phyloP scores from a whole-genome alignment of 352 stramenopile species.

The Pythium chondricola region DNA sequence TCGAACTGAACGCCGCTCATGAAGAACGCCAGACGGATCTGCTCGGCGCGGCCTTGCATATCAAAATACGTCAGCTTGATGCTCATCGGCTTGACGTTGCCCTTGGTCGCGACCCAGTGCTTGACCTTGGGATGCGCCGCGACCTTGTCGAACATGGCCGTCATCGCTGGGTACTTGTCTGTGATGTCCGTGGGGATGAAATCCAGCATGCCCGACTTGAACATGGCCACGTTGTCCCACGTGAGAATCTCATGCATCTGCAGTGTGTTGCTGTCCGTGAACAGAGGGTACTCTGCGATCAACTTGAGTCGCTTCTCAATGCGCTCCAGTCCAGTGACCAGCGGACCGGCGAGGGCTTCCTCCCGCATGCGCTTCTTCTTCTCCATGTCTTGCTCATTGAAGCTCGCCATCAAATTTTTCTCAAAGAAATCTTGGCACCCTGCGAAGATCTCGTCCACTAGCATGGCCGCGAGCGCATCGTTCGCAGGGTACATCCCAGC shows the following conservation, averaged over 20 bases:
- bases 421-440: conserved; percentile 27
- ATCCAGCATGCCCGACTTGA: conserved; percentile 7
- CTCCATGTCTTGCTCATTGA: conserved; percentile 14
- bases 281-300: background rate
- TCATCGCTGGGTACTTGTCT: conserved; percentile 5
- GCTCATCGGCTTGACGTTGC: too few relatives aligned
- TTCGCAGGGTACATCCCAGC: conserved; percentile 10
- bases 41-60: conserved; percentile 29
- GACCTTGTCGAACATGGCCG: conserved; percentile 10
- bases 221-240: conserved; percentile 16
- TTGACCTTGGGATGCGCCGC: too few relatives aligned
- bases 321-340: background rate
- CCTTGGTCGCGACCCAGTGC: too few relatives aligned
- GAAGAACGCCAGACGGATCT: conserved; percentile 37
- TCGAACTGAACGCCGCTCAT: conserved; percentile 48
- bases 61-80: conserved; percentile 66
- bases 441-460: conserved; percentile 25
- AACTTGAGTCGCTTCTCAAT: conserved; percentile 7
- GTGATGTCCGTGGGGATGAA: conserved; percentile 17
- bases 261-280: conserved; percentile 4
- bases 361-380: conserved; percentile 20
- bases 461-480: conserved; percentile 15
- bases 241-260: conserved; percentile 22
- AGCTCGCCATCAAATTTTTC: conserved; percentile 7
- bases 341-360: background rate